These are phyloP conservation scores for Fraxinus floribunda DNA, from an alignment of 305 asterid genomes.

Conservation along the genomic window DNA sequence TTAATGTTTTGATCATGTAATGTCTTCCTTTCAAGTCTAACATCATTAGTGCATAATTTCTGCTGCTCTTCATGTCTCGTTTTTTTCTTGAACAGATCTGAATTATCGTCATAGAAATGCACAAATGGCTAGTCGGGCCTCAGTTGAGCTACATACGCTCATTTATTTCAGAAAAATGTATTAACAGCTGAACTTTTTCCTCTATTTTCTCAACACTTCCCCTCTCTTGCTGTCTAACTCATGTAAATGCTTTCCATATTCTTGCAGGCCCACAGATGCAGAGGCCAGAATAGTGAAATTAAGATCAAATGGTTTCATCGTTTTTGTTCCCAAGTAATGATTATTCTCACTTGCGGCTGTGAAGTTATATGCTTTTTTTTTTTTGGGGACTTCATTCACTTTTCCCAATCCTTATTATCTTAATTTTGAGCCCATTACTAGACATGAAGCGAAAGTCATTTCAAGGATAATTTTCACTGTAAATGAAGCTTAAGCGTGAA, in stretches of 20 bases:
- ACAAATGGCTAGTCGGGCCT: conserved; percentile 96
- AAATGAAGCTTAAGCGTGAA: background rate
- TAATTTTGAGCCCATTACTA: background rate
- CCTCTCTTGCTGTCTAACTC: background rate
- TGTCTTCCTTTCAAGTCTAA: conserved; percentile 1
- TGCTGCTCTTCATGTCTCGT: conserved; percentile 23
- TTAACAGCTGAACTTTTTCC: conserved; percentile 12
- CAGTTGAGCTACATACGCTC: conserved; percentile 94
- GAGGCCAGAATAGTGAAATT: conserved; percentile 92
- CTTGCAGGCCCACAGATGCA: conserved; percentile 86
- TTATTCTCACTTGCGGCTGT: background rate
- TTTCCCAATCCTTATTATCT: background rate
- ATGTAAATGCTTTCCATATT: conserved; percentile 9
- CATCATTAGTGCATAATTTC: background rate
- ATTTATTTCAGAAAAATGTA: conserved; percentile 88
- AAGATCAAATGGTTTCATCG: conserved; percentile 92
- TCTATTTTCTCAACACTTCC: background rate
- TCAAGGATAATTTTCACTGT: background rate
- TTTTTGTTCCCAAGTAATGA: conserved; percentile 86
- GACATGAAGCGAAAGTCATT: background rate
- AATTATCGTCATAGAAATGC: conserved; percentile 98
- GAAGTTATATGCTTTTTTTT: background rate
- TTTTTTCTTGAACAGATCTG: conserved; percentile 51
- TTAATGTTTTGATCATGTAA: background rate
- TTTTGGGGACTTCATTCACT: background rate